Evolutionary conservation across 257 asterid genomes (phyloP), one percentile per base, ranked within the genome.

Genomic region (Solanum chmielewskii): DNA sequence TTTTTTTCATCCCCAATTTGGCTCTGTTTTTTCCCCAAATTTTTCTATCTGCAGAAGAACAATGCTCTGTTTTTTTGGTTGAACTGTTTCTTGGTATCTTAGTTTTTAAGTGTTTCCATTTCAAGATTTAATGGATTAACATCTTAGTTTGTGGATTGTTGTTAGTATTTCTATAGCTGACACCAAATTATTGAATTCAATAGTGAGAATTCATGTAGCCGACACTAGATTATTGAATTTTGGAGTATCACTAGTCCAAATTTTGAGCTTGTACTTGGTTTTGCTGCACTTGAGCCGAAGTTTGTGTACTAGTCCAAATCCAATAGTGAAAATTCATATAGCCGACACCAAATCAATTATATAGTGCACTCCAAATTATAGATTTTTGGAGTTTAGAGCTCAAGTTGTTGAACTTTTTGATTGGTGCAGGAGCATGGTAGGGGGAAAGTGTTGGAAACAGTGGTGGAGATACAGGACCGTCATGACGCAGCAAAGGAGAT

Each of bases 381-480:
- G 39, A 29, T 20, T 69, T 37, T 31, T 15, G 13, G 37, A 15
- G 77, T 18, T 8, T 15, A 68, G 10, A 2, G 7, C 44, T 33
- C 45, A 70, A 33, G 8, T 18, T 33, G 21, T 71, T 70, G 44
- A 25, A 25, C 16, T 25, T 10, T 64, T 52, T 86, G 75, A 12
- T 80, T 29, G 76, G 68, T 59, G 35, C 56, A 94, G 98, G 99
- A 94, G 89, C 98, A 96, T 18, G 98, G 99, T 33, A 90, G 96
- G 89, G 99, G 98, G 11, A 92, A 88, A 90, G 98, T 96, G 89
- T 77, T 92, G 77, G 98, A 96, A 91, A 94, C 98, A 25, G 98
- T 94, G 94, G 94, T 91, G 88, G 98, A 97, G 93, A 97, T 97
- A 87, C 98, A 94, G 71, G 98, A 92, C 89, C 89, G 96, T 21